Conservation (phyloP, 1,139 yeast genomes). For the Magnusiomyces ingens region DNA sequence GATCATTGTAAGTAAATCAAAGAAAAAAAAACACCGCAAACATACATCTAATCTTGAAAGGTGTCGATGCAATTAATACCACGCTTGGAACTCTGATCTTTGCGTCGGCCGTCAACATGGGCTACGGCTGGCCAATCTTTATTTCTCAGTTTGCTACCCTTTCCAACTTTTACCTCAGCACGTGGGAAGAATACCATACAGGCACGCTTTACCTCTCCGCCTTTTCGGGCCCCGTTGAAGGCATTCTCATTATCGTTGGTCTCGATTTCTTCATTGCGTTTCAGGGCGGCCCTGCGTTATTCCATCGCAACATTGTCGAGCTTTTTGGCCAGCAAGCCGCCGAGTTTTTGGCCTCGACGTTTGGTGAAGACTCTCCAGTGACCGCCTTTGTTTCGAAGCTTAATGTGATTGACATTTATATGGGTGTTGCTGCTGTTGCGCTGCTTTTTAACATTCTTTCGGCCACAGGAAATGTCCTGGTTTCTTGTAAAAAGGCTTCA, state of each 20-base stretch:
- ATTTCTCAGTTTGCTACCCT: conserved; percentile 69
- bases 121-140: conserved; percentile 57
- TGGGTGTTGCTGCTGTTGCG: conserved; percentile 47
- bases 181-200: conserved; percentile 96
- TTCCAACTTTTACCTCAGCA: conserved; percentile 74
- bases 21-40: conserved; percentile 5
- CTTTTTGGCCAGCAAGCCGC: conserved; percentile 10
- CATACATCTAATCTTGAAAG: conserved; percentile 3
- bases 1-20: conserved; percentile 63
- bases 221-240: conserved; percentile 94
- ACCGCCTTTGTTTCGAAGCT: conserved; percentile 16
- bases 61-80: conserved; percentile 78
- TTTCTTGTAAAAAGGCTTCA: conserved; percentile 40
- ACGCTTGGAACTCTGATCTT: conserved; percentile 70
- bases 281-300: conserved; percentile 49
- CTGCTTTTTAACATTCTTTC: conserved; percentile 64
- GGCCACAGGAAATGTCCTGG: conserved; percentile 65
- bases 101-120: conserved; percentile 66
- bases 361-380: background rate
- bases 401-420: conserved; percentile 40
- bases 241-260: conserved; percentile 59
- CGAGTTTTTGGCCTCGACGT: background rate
- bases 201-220: conserved; percentile 72
- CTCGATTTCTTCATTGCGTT: conserved; percentile 58
- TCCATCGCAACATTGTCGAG: conserved; percentile 45